Evolutionary conservation across 2,329 filamentous ascomycete species (phyloP), one percentile per base, ranked within the genome.

Genomic region (Penicillium vulpinum): DNA sequence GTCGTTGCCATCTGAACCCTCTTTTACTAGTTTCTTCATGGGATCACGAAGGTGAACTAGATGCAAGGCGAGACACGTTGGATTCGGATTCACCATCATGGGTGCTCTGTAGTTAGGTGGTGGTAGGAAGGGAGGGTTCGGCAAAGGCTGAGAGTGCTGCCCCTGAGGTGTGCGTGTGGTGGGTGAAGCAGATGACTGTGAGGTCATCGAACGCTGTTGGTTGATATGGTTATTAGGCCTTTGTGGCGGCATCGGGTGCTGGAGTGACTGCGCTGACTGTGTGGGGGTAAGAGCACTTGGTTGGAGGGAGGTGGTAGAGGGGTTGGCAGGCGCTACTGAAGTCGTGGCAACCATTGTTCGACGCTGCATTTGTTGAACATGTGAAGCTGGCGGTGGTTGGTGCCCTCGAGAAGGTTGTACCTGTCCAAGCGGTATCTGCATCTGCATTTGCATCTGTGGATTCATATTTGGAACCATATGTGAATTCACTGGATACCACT

Each of bases 11-110:
- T 52, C 41, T 18, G 66, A 29, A 7, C 62, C 62, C 5, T 60
- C 54, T 31, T 66, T 56, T 18, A 70, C 28, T 11, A 75, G 64
- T 36, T 67, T 67, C 28, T 83, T 75, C 1, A 75, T 61, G 4
- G 85, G 84, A 61, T 81, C 85, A 24, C 80, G 79, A 28, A 87
- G 73, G 65, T 84, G 77, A 43, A 81, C 79, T 70, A 87, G 83
- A 64, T 88, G 86, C 8, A 88, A 73, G 7, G 56, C 59, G 4
- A 65, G 35, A 21, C 56, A 59, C 44, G 54, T 50, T 13, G 64
- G 64, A 45, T 62, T 55, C 15, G 53, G 48, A 7, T 54, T 54
- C n/a, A 67, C 54, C 9, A 58, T 57, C 29, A 56, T 52, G 11
- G 63, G 62, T 3, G 58, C 46, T 44, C 51, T 53, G 28, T 62